Evolutionary conservation across 2,329 filamentous ascomycete species (phyloP).

Genomic region (Paramyrothecium sp.): DNA sequence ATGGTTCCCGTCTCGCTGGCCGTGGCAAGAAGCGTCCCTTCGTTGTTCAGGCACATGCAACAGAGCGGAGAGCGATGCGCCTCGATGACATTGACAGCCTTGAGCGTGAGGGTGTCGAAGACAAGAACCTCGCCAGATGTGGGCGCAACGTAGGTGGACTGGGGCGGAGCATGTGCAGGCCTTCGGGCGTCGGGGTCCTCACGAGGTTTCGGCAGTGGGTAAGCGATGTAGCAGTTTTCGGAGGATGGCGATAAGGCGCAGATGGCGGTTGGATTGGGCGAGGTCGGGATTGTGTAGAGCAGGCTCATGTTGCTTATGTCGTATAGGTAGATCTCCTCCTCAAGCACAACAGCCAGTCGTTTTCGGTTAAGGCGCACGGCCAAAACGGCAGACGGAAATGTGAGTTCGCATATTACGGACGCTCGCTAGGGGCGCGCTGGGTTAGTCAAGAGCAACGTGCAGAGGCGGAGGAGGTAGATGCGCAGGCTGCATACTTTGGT

Average conservation of each 20-base stretch:
- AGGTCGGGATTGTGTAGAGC: constrained; percentile 88
- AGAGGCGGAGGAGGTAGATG: constrained; percentile 1
- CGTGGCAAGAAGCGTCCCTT: constrained; percentile 88
- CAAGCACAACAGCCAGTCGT: constrained; percentile 86
- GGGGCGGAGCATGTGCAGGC: constrained; percentile 82
- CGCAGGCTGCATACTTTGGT: constrained; percentile 68
- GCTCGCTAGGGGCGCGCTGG: constrained; percentile 43
- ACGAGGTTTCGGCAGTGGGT: constrained; percentile 76
- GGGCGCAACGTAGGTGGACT: constrained; percentile 73
- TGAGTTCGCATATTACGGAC: constrained; percentile 95
- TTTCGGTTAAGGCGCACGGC: constrained; percentile 94
- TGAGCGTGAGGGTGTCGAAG: constrained; percentile 84
- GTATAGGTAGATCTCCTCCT: constrained; percentile 97
- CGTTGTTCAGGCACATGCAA: constrained; percentile 86
- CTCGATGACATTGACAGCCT: constrained; percentile 93
- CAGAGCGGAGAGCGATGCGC: constrained; percentile 90
- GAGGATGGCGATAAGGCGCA: constrained; percentile 92
- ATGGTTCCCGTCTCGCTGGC: constrained; percentile 98
- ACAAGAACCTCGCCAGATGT: constrained; percentile 91
- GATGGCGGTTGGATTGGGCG: constrained; percentile 87
- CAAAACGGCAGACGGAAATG: constrained; percentile 93
- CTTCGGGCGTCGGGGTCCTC: constrained; percentile 56
- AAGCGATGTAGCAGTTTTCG: constrained; percentile 93
- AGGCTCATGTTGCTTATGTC: constrained; percentile 99
- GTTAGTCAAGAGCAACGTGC: constrained; percentile 11